phyloP scores from a whole-genome alignment of 2,329 filamentous ascomycete genomes.

The Aspergillus tubingensis region DNA sequence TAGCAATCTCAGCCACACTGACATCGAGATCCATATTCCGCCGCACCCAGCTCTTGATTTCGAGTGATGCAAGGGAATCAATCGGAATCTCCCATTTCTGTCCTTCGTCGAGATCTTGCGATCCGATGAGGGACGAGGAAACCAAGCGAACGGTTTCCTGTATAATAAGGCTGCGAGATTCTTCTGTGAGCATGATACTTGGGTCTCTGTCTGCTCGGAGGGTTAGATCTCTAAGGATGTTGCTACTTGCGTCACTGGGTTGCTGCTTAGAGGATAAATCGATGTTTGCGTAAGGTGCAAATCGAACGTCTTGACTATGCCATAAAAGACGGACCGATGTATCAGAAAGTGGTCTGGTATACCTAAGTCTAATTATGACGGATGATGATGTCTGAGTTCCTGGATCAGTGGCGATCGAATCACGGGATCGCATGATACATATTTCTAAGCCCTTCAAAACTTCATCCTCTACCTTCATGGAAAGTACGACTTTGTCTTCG shows the following conservation, averaged over 20 bases:
- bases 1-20: not conserved
- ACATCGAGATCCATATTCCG: constrained; percentile 1
- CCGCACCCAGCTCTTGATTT: constrained; percentile 3
- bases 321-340: not conserved
- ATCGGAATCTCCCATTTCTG: not conserved
- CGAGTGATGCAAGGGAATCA: constrained; percentile 5
- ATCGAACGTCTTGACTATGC: not conserved
- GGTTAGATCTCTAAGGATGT: not conserved
- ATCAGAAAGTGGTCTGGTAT: not conserved
- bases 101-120: not conserved
- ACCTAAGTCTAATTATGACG: not conserved
- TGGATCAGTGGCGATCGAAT: not conserved
- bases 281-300: not conserved
- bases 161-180: not conserved
- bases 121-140: not conserved
- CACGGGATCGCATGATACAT: not conserved
- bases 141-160: not conserved
- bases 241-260: not conserved
- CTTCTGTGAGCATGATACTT: not conserved
- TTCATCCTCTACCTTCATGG: not conserved
- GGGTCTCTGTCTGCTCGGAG: not conserved
- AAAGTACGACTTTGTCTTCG: no score
- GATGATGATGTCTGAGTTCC: no score
- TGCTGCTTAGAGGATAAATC: not conserved
- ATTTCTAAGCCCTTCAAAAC: not conserved